phyloP scores from a whole-genome alignment of 1,139 yeast genomes.

The Saccharomycopsis crataegensis region DNA sequence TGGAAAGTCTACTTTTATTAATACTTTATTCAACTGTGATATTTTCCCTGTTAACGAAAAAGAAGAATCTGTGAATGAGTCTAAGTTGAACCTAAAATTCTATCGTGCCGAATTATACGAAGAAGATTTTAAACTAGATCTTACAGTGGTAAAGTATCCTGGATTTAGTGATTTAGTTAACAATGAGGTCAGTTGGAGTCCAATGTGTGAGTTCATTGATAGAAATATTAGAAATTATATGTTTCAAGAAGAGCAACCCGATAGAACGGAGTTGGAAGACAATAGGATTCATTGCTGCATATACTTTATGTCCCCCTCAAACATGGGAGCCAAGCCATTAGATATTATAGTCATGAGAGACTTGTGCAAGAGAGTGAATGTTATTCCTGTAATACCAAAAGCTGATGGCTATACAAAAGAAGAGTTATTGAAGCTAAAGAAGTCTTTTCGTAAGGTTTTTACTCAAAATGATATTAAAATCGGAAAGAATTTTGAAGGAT shows the following conservation, averaged over 20 bases:
- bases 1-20: conserved; percentile 46
- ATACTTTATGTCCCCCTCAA: conserved; percentile 58
- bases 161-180: conserved; percentile 72
- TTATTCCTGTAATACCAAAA: conserved; percentile 72
- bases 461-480: conserved; percentile 42
- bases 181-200: conserved; percentile 51
- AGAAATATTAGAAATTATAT: conserved; percentile 51
- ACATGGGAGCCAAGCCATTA: conserved; percentile 44
- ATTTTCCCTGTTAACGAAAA: conserved; percentile 16
- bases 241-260: conserved; percentile 69
- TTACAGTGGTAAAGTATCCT: conserved; percentile 62
- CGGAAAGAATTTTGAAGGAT: conserved; percentile 48
- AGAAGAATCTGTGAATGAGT: conserved; percentile 5
- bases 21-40: conserved; percentile 44
- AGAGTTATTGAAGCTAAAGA: conserved; percentile 37
- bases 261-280: conserved; percentile 42
- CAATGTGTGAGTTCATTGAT: conserved; percentile 51
- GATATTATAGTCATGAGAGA: conserved; percentile 68
- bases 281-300: conserved; percentile 70
- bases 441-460: conserved; percentile 37
- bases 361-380: conserved; percentile 54
- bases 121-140: conserved; percentile 40
- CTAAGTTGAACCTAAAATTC: conserved; percentile 27
- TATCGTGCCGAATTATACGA: conserved; percentile 42
- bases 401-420: conserved; percentile 54